A percentile compares a stretch with the other conserved stretches of the same genome.
Conservation (phyloP, 441 rosid genomes). For the Gossypium aridum region DNA sequence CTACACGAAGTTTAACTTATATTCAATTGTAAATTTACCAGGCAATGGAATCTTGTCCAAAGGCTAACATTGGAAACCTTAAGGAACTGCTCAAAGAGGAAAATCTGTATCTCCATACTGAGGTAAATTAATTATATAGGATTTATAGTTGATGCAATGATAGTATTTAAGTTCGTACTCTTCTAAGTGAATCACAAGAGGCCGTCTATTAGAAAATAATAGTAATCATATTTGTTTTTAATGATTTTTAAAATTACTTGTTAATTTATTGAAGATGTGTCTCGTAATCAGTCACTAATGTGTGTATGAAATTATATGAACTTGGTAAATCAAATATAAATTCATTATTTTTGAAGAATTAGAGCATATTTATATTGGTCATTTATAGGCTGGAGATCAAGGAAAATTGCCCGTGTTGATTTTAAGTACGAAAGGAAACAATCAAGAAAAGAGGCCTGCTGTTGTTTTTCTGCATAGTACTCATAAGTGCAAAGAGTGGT, state of each 20-base stretch:
- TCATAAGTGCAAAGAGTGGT: conserved; percentile 76
- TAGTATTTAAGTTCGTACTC: too few relatives aligned
- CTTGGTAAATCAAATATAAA: too few relatives aligned
- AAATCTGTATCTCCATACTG: conserved; percentile 60
- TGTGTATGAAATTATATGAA: too few relatives aligned
- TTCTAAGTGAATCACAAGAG: too few relatives aligned
- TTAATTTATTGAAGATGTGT: too few relatives aligned
- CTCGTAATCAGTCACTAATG: too few relatives aligned
- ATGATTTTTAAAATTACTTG: too few relatives aligned
- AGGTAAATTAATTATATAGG: conserved; percentile 34
- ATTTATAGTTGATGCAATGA: too few relatives aligned
- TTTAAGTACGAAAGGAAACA: conserved; percentile 48
- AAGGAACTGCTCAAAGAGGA: conserved; percentile 60
- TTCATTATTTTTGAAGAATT: not conserved
- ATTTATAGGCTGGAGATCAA: conserved; percentile 61
- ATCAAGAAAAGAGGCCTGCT: conserved; percentile 54
- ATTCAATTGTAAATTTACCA: conserved; percentile 16
- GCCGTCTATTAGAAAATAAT: too few relatives aligned
- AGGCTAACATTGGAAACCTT: conserved; percentile 34
- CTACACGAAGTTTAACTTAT: not conserved
- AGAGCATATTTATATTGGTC: not conserved
- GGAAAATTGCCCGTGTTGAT: conserved; percentile 74
- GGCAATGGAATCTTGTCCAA: conserved; percentile 81
- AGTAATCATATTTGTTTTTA: too few relatives aligned
- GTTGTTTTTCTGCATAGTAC: conserved; percentile 87